Conservation (phyloP, 352 stramenopile genomes). For the Phytophthora capsici region DNA sequence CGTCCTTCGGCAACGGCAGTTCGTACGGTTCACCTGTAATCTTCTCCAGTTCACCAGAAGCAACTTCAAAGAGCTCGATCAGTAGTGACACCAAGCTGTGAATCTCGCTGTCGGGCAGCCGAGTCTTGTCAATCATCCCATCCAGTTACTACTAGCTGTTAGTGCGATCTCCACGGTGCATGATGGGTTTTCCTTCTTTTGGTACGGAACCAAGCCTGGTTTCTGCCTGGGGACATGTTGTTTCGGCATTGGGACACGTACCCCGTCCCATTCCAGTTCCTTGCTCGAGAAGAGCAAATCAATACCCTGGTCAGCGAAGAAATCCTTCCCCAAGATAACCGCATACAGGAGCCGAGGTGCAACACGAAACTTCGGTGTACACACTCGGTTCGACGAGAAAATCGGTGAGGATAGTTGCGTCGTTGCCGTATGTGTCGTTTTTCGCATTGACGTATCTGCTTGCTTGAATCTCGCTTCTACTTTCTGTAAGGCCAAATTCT, state of each 20-base stretch:
- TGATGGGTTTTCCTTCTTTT: not conserved
- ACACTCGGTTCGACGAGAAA: constrained; percentile 2
- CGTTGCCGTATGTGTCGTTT: constrained; percentile 1
- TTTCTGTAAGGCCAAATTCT: not conserved
- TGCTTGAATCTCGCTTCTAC: constrained; percentile 1
- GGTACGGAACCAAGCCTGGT: constrained; percentile 2
- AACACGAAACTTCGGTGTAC: constrained; percentile 4
- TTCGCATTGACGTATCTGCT: not conserved
- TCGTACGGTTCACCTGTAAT: constrained; percentile 3
- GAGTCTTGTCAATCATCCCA: not conserved
- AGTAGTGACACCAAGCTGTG: not conserved
- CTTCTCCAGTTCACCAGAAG: not conserved
- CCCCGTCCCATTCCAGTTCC: not conserved
- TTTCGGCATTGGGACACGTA: constrained; percentile 9
- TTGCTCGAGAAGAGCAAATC: constrained; percentile 4
- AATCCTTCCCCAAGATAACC: constrained; percentile 11
- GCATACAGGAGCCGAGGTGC: not conserved
- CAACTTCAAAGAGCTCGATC: constrained; percentile 2
- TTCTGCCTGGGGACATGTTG: not conserved
- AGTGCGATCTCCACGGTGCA: constrained; percentile 2
- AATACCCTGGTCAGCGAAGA: constrained; percentile 1
- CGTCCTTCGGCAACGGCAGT: not conserved
- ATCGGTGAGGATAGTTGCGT: not conserved
- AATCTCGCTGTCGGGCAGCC: not conserved
- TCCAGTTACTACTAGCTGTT: not conserved